A percentile compares a stretch with the other conserved stretches of the same genome.
Evolutionary conservation across 305 asterid species (phyloP).

Genomic region (Plantago coronopus): DNA sequence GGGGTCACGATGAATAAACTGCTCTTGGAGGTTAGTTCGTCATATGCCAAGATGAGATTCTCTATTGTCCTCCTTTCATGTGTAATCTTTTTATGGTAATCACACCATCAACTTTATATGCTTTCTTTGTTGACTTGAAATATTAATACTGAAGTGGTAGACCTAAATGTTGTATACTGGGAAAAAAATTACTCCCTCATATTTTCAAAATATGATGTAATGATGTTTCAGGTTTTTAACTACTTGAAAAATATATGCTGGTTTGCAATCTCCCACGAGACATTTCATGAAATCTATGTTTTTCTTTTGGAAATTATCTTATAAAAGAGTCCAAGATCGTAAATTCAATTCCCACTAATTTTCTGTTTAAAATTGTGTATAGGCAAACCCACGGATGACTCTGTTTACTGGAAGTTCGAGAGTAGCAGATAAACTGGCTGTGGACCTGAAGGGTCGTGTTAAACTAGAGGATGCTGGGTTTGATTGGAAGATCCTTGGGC

Average conservation of each 20-base stretch:
- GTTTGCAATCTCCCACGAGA: too few relatives aligned
- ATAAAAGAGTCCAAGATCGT: too few relatives aligned
- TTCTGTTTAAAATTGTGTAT: slow-evolving; percentile 4
- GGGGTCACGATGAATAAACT: slow-evolving; percentile 85
- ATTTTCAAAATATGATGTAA: too few relatives aligned
- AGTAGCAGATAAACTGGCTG: slow-evolving; percentile 87
- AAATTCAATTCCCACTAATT: background rate
- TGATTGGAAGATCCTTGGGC: slow-evolving; percentile 98
- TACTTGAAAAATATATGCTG: too few relatives aligned
- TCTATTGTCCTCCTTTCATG: background rate
- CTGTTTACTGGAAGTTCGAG: slow-evolving; percentile 95
- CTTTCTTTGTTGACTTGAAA: too few relatives aligned
- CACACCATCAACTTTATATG: background rate
- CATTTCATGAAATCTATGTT: too few relatives aligned
- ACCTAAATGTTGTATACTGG: too few relatives aligned
- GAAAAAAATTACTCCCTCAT: too few relatives aligned
- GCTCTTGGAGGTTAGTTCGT: slow-evolving; percentile 67
- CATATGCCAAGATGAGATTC: slow-evolving; percentile 10
- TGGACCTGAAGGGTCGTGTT: slow-evolving; percentile 74
- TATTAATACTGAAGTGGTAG: too few relatives aligned
- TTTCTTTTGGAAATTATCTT: too few relatives aligned
- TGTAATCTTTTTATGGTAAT: slow-evolving; percentile 1
- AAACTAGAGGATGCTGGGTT: slow-evolving; percentile 96
- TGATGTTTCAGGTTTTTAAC: too few relatives aligned
- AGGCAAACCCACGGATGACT: slow-evolving; percentile 96